phyloP scores from a whole-genome alignment of 2,329 filamentous ascomycete species.

The Waltergamsia citrina region DNA sequence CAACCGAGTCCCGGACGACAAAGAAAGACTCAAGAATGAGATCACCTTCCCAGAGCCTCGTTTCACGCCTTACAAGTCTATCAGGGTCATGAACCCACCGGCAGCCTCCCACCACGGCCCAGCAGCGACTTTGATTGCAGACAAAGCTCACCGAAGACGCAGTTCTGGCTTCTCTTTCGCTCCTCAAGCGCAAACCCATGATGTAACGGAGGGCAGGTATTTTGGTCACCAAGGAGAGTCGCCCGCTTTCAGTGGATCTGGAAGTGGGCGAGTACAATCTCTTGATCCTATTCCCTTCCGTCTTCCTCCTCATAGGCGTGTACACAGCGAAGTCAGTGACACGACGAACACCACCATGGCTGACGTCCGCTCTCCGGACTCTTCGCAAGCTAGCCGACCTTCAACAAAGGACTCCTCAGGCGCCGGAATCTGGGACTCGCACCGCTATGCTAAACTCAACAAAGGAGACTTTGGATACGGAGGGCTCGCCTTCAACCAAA shows the following conservation, averaged over 20 bases:
- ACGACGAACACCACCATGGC: conserved; percentile 11
- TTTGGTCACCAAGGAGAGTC: too few relatives aligned
- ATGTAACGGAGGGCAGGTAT: conserved; percentile 21
- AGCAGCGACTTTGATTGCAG: conserved; percentile 42
- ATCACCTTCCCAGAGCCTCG: conserved; percentile 80
- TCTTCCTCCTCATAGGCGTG: conserved; percentile 8
- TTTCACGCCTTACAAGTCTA: conserved; percentile 75
- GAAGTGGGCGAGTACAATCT: conserved; percentile 20
- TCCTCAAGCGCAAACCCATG: conserved; percentile 19
- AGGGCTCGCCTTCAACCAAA: conserved; percentile 35
- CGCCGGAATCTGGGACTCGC: conserved; percentile 6
- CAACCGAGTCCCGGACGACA: conserved; percentile 89
- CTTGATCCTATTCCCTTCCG: conserved; percentile 44
- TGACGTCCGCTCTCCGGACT: conserved; percentile 14
- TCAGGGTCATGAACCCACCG: conserved; percentile 38
- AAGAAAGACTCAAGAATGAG: conserved; percentile 86
- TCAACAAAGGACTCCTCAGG: conserved; percentile 21
- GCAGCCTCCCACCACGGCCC: conserved; percentile 25
- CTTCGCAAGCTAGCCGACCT: conserved; percentile 19
- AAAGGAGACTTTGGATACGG: conserved; percentile 58
- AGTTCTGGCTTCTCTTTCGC: conserved; percentile 41
- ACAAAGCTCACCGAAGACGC: conserved; percentile 48
- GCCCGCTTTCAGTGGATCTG: too few relatives aligned
- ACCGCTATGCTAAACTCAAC: conserved; percentile 56
- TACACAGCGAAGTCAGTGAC: conserved; percentile 20